Evolutionary conservation across 2,329 filamentous ascomycete genomes (phyloP).

Genomic region (Coniosporium tulheliwenetii): DNA sequence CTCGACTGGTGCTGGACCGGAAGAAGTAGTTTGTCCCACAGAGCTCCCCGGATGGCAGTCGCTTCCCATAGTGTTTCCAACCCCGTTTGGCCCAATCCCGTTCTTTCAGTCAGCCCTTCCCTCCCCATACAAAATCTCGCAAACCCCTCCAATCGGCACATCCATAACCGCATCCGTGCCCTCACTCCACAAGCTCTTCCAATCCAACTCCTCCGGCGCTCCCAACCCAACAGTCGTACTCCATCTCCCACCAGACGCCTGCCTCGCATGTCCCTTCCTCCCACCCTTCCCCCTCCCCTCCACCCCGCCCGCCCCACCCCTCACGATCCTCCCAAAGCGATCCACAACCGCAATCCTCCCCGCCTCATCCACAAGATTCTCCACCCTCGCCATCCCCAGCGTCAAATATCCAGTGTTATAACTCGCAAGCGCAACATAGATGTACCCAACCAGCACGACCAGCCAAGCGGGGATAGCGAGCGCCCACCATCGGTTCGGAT

Average conservation of each 20-base stretch:
- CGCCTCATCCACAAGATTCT: conserved; percentile 84
- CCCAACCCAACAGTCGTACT: conserved; percentile 4
- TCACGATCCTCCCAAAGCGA: conserved; percentile 42
- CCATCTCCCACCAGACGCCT: conserved; percentile 18
- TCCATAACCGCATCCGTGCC: conserved; percentile 97
- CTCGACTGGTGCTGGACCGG: too few relatives aligned
- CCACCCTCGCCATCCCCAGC: conserved; percentile 59
- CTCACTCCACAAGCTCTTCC: conserved; percentile 74
- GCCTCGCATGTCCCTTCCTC: conserved; percentile 19
- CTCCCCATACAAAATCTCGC: conserved; percentile 78
- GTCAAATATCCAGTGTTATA: conserved; percentile 90
- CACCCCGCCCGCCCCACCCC: conserved; percentile 15
- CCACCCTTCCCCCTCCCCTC: conserved; percentile 20
- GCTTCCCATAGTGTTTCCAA: too few relatives aligned
- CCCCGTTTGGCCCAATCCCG: background rate
- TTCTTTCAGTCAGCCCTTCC: conserved; percentile 21
- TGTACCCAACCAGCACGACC: conserved; percentile 77
- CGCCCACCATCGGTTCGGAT: conserved; percentile 95
- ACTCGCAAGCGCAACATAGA: conserved; percentile 78
- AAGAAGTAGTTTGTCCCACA: too few relatives aligned
- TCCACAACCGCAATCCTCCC: conserved; percentile 77
- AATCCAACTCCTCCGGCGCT: conserved; percentile 37
- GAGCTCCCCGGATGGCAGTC: too few relatives aligned
- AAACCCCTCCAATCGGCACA: conserved; percentile 85
- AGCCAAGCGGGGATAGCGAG: conserved; percentile 82